These are phyloP conservation scores for Isabelozyma gotoi DNA, from an alignment of 805 yeast genomes.

Conservation along the genomic window DNA sequence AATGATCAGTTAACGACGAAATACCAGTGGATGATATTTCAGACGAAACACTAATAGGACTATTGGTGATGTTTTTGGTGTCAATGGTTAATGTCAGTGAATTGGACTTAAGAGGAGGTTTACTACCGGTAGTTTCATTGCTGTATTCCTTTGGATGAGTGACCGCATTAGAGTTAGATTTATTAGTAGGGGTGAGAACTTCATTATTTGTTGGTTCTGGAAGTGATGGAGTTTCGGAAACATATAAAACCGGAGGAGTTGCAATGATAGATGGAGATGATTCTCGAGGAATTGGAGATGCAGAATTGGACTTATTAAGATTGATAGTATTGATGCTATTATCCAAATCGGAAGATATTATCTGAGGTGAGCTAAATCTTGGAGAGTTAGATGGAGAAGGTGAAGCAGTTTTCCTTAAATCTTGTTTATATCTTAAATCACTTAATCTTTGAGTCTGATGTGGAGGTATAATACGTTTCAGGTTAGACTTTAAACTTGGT, in stretches of 20 bases:
- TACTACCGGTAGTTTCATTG: neutral
- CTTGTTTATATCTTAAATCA: neutral
- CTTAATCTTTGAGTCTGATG: neutral
- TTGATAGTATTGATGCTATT: neutral
- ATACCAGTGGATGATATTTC: slow-evolving; percentile 28
- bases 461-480: neutral
- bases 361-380: neutral
- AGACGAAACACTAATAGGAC: slow-evolving; percentile 27
- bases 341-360: neutral
- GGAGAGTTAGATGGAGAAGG: neutral
- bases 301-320: neutral
- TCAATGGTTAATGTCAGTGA: neutral
- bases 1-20: slow-evolving; percentile 31
- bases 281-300: neutral
- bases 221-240: neutral
- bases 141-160: no score
- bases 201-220: neutral
- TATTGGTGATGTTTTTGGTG: slow-evolving; percentile 13
- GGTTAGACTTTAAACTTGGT: slow-evolving; percentile 19
- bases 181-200: neutral
- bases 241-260: no score
- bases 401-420: neutral
- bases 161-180: neutral
- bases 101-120: neutral
- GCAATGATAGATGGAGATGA: neutral